Base-by-base conservation (phyloP, 169 alveolate species). In the Plasmodium vivax region DNA sequence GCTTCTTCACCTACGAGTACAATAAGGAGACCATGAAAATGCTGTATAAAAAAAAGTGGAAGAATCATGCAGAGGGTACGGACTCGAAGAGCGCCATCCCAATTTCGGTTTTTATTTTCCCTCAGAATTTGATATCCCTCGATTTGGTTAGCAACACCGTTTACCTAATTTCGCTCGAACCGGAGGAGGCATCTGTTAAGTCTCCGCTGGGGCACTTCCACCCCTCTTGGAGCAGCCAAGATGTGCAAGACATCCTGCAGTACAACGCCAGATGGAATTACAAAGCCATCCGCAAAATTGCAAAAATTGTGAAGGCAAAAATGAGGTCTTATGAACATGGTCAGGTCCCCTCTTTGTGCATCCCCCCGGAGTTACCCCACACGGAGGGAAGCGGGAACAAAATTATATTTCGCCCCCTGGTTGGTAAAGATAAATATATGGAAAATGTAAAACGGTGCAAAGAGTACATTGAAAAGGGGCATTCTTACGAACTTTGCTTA, bases 401-500 rank as follows among this genome's bases (percentile, higher is more conserved):
- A 19, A n/a, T 79, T 27, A 9, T 30, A 19, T 80, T 93, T 62
- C 10, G 9, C 19, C 71, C 84, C 1, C 8, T 45, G 79, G 54
- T 71, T 43, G 41, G 32, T 12, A 54, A 27, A 73, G 71, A 88
- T 19, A 19, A 58, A 51, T 85, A 85, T 54, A 85, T 85, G 10
- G 87, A 85, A 75, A 85, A 85, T 85, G 80, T 85, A 16, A 84
- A 54, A 84, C 75, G 43, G 54, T 87, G 94, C 56, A 83, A 83
- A 74, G 85, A 91, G 36, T 47, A 82, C 10, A 93, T 95, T 27
- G 85, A 23, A 34, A 47, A 62, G 9, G 97, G 97, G 4, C 82
- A 84, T 30, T 82, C 95, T 10, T 95, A 95, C 71, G 97, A 95
- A 72, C 94, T 93, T 16, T 95, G 96, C 68, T 88, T 95, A 68